Evolutionary conservation across 441 rosid species (phyloP).

Genomic region (Populus hybrid): DNA sequence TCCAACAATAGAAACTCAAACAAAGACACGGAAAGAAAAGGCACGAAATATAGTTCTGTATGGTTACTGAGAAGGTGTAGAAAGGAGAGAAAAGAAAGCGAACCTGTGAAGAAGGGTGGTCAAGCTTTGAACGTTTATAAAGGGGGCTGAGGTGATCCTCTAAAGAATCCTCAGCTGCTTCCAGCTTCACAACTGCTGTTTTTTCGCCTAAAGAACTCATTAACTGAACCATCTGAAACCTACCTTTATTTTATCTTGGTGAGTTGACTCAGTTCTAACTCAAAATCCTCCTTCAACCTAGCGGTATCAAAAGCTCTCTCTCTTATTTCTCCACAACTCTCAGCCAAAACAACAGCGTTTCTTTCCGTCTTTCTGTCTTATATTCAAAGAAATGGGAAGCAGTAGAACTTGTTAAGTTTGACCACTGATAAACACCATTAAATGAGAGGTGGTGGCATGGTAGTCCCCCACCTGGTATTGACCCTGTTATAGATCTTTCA

Average conservation of each 20-base stretch:
- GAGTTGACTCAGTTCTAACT: slow-evolving; percentile 3
- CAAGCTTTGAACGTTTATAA: slow-evolving; percentile 31
- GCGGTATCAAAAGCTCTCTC: background rate
- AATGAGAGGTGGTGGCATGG: too few relatives aligned
- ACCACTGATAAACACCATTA: too few relatives aligned
- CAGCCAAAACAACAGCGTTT: background rate
- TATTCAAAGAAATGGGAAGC: too few relatives aligned
- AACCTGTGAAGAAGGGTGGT: slow-evolving; percentile 27
- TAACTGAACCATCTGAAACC: slow-evolving; percentile 37
- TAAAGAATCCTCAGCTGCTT: slow-evolving; percentile 23
- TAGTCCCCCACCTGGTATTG: too few relatives aligned
- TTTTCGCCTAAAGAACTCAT: slow-evolving; percentile 25
- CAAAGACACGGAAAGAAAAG: background rate
- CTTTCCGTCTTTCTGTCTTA: too few relatives aligned
- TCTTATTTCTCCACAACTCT: background rate
- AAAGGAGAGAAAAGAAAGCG: background rate
- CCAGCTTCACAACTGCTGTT: slow-evolving; percentile 31
- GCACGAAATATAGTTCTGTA: background rate
- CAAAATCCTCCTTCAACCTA: background rate
- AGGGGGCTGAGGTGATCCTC: slow-evolving; percentile 31
- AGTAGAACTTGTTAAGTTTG: too few relatives aligned
- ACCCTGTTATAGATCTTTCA: too few relatives aligned
- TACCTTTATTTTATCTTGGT: background rate
- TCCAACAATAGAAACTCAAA: background rate
- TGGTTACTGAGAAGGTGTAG: background rate